Evolutionary conservation across 2,329 filamentous ascomycete species (phyloP).

Genomic region (Xylaria sp.): DNA sequence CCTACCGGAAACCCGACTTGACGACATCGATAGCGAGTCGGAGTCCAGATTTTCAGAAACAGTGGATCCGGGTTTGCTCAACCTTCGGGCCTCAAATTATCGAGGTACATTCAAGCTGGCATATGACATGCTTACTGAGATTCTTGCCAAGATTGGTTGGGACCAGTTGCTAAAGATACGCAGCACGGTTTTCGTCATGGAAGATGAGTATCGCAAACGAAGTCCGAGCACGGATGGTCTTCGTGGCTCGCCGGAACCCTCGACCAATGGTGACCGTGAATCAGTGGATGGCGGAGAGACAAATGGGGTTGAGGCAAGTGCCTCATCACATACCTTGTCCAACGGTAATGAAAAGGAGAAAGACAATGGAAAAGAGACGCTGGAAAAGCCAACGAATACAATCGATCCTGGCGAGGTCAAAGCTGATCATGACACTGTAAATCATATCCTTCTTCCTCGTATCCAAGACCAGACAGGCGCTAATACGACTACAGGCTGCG

Average conservation of each 20-base stretch:
- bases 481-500: slow-evolving; percentile 44
- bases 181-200: slow-evolving; percentile 98
- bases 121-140: slow-evolving; percentile 88
- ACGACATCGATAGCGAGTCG: slow-evolving; percentile 92
- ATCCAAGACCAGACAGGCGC: neutral
- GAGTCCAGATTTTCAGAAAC: slow-evolving; percentile 75
- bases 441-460: neutral
- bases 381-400: slow-evolving; percentile 77
- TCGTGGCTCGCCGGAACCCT: slow-evolving; percentile 61
- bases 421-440: slow-evolving; percentile 46
- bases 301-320: slow-evolving; percentile 29
- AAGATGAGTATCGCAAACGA: slow-evolving; percentile 88
- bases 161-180: slow-evolving; percentile 90
- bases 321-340: slow-evolving; percentile 32
- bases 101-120: slow-evolving; percentile 94
- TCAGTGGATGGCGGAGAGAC: slow-evolving; percentile 35
- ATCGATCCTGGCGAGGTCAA: slow-evolving; percentile 73
- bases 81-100: slow-evolving; percentile 81
- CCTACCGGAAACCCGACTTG: slow-evolving; percentile 79
- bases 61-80: slow-evolving; percentile 79
- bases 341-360: slow-evolving; percentile 36
- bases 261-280: slow-evolving; percentile 42
- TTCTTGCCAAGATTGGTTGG: slow-evolving; percentile 96
- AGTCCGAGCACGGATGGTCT: slow-evolving; percentile 77
- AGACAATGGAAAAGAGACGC: slow-evolving; percentile 33